These are phyloP conservation scores for Psilocybe subaeruginosa DNA, from an alignment of 768 basidiomycete species.

Conservation along the genomic window DNA sequence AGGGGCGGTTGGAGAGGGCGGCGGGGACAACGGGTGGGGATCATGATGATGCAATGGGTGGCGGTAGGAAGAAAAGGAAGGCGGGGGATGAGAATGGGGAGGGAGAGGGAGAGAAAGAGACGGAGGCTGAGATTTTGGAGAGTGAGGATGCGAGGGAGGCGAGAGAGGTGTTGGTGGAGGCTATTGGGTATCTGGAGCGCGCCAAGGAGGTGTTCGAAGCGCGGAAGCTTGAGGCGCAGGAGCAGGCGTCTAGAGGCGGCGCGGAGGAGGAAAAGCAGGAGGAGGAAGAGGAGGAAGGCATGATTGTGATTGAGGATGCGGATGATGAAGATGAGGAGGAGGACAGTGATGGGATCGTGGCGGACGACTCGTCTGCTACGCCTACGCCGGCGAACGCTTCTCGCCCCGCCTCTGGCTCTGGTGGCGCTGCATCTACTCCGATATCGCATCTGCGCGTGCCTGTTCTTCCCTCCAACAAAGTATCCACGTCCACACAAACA, in stretches of 20 bases:
- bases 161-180: constrained; percentile 50
- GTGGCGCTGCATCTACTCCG: not conserved
- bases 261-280: constrained; percentile 7
- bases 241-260: constrained; percentile 1
- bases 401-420: too few relatives aligned
- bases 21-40: not conserved
- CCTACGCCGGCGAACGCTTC: not conserved
- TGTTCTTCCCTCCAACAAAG: not conserved
- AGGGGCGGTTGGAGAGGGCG: constrained; percentile 47
- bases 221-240: constrained; percentile 10
- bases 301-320: constrained; percentile 4
- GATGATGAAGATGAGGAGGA: constrained; percentile 2
- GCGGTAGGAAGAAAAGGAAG: constrained; percentile 40
- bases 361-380: not conserved
- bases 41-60: not conserved
- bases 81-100: constrained; percentile 33
- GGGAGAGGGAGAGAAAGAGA: not conserved
- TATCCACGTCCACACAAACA: not conserved
- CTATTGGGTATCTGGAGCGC: constrained; percentile 44
- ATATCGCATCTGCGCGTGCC: not conserved
- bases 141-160: constrained; percentile 59
- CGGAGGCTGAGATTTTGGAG: constrained; percentile 32
- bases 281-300: constrained; percentile 14
- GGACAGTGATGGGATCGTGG: constrained; percentile 6
- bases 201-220: constrained; percentile 31